phyloP scores from a whole-genome alignment of 768 basidiomycete genomes.

The Tricholoma bakamatsutake region DNA sequence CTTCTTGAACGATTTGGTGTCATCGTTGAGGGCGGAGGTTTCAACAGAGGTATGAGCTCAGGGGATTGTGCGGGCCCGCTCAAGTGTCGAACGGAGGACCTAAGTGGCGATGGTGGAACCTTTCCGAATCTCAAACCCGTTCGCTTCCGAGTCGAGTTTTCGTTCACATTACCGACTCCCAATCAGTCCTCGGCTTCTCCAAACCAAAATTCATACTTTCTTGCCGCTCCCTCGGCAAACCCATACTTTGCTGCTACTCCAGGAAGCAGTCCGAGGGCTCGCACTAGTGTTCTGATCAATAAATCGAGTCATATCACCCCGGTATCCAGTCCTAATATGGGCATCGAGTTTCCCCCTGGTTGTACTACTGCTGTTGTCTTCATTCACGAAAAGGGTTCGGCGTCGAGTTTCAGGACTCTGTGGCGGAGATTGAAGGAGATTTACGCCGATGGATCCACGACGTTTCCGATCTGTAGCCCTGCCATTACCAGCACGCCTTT shows the following conservation, averaged over 20 bases:
- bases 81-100: slow-evolving; percentile 51
- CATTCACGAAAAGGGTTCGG: slow-evolving; percentile 86
- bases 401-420: slow-evolving; percentile 76
- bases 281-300: slow-evolving; percentile 20
- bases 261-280: slow-evolving; percentile 13
- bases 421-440: slow-evolving; percentile 67
- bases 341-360: slow-evolving; percentile 27
- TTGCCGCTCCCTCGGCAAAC: slow-evolving; percentile 10
- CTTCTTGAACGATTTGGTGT: slow-evolving; percentile 66
- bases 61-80: slow-evolving; percentile 25
- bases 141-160: slow-evolving; percentile 81
- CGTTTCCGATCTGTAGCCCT: slow-evolving; percentile 35
- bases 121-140: slow-evolving; percentile 61
- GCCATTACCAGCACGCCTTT: slow-evolving; percentile 35
- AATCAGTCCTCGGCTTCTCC: slow-evolving; percentile 4
- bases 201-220: slow-evolving; percentile 6
- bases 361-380: slow-evolving; percentile 63
- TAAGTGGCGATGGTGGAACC: slow-evolving; percentile 29
- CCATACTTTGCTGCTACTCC: slow-evolving; percentile 16
- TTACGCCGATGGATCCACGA: slow-evolving; percentile 41
- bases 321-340: slow-evolving; percentile 13
- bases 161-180: slow-evolving; percentile 20
- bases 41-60: slow-evolving; percentile 18
- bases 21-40: slow-evolving; percentile 31
- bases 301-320: slow-evolving; percentile 9